These are phyloP conservation scores for Marchantia paleacea DNA, from an alignment of 225 moss, liverwort and hornwort genomes.

Conservation along the genomic window DNA sequence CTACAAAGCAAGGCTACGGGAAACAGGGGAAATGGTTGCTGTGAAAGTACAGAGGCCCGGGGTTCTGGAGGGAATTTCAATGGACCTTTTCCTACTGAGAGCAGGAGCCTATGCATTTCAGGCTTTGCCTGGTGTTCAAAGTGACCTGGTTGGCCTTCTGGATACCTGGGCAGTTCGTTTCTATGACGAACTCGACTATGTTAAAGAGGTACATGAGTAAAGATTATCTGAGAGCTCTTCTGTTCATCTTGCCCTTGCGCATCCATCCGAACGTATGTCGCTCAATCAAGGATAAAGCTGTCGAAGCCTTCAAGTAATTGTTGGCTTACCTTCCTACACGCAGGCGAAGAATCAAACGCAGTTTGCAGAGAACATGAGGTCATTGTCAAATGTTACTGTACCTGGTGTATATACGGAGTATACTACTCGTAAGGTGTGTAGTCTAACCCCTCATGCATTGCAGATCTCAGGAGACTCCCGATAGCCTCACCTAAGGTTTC, in stretches of 20 bases:
- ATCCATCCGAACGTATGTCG: not conserved
- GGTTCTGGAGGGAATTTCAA: constrained; percentile 83
- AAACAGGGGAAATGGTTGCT: constrained; percentile 62
- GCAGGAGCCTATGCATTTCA: constrained; percentile 55
- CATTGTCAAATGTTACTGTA: constrained; percentile 78
- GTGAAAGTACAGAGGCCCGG: constrained; percentile 94
- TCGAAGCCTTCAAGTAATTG: not conserved
- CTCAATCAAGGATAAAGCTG: not conserved
- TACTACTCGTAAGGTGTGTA: constrained; percentile 79
- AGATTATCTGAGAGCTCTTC: not conserved
- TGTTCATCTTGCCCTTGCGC: not conserved
- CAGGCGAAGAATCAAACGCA: constrained; percentile 75
- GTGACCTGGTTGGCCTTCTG: constrained; percentile 75
- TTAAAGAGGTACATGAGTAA: constrained; percentile 64
- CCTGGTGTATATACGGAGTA: constrained; percentile 67
- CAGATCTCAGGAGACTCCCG: too few relatives aligned
- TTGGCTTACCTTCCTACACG: not conserved
- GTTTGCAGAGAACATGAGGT: constrained; percentile 82
- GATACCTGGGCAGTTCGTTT: constrained; percentile 94
- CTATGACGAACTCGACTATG: constrained; percentile 94
- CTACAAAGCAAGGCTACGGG: constrained; percentile 71
- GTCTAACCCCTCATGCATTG: not conserved
- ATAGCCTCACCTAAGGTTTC: too few relatives aligned
- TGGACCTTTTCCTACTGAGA: constrained; percentile 76
- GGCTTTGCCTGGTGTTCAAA: constrained; percentile 65